Conservation (phyloP, 2,329 filamentous ascomycete genomes). For the Colletotrichum sojae region DNA sequence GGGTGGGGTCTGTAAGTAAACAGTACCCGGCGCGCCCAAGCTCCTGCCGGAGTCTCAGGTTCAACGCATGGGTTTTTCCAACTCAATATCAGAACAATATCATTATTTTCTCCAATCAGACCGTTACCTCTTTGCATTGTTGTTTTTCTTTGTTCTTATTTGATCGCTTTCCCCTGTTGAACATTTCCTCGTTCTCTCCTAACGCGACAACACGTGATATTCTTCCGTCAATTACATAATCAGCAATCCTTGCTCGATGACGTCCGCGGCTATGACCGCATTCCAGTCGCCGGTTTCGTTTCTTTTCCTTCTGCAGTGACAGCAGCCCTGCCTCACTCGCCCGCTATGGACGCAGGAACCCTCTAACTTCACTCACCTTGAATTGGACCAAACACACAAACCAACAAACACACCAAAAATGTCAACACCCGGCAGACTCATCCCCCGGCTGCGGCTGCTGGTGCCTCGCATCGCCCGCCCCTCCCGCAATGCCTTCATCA, state of each 20-base stretch:
- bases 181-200: not conserved
- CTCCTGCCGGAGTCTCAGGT: not conserved
- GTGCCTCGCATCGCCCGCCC: conserved; percentile 45
- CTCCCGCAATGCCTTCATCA: conserved; percentile 47
- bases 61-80: not conserved
- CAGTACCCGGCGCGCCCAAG: conserved; percentile 4
- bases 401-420: conserved; percentile 44
- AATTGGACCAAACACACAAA: conserved; percentile 21
- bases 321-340: conserved; percentile 32
- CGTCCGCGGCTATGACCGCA: conserved; percentile 48
- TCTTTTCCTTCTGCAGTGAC: conserved; percentile 32
- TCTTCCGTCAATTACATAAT: conserved; percentile 15
- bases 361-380: conserved; percentile 5
- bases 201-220: conserved; percentile 21
- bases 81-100: not conserved
- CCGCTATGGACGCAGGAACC: conserved; percentile 22
- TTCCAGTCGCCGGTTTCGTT: conserved; percentile 19
- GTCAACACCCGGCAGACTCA: conserved; percentile 49
- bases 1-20: not conserved
- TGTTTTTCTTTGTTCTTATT: not conserved
- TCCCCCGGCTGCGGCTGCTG: conserved; percentile 50
- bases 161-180: not conserved
- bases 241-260: conserved; percentile 47
- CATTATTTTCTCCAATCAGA: not conserved
- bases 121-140: not conserved